A percentile compares a stretch with the other conserved stretches of the same genome.
These are phyloP conservation scores for Pseudogymnoascus sp. DNA, from an alignment of 2,329 filamentous ascomycete genomes.

Conservation along the genomic window DNA sequence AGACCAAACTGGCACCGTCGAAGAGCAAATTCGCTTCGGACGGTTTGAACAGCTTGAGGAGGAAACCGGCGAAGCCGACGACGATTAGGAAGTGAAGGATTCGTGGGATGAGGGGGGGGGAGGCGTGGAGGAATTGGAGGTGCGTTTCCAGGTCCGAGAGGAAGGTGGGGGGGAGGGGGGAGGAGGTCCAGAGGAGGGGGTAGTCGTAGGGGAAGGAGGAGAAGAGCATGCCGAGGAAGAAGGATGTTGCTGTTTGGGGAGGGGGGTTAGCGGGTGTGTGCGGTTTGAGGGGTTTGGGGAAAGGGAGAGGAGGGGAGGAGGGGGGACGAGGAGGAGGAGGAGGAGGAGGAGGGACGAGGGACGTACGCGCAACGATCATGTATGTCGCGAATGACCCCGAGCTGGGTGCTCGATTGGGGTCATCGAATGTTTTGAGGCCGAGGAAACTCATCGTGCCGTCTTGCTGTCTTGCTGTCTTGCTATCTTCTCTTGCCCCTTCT, in stretches of 20 bases:
- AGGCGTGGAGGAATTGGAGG: constrained; percentile 82
- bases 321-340: background rate
- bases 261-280: constrained; percentile 41
- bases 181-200: constrained; percentile 72
- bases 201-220: constrained; percentile 94
- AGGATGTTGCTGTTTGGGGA: constrained; percentile 61
- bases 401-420: constrained; percentile 47
- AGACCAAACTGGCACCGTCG: constrained; percentile 62
- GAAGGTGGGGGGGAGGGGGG: constrained; percentile 51
- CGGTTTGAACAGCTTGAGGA: constrained; percentile 90
- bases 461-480: background rate
- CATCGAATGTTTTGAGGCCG: background rate
- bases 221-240: constrained; percentile 98
- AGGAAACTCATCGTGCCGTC: background rate
- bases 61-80: constrained; percentile 78
- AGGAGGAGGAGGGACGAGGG: constrained; percentile 11
- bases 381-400: constrained; percentile 83
- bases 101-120: constrained; percentile 83
- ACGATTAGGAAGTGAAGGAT: constrained; percentile 90
- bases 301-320: constrained; percentile 7
- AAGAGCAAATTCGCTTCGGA: constrained; percentile 94
- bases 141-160: constrained; percentile 82
- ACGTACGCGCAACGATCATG: constrained; percentile 87
- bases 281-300: background rate
- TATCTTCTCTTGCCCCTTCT: background rate